Base-by-base conservation (phyloP, 2,329 filamentous ascomycete genomes). In the Neocatenulostroma microsporum region DNA sequence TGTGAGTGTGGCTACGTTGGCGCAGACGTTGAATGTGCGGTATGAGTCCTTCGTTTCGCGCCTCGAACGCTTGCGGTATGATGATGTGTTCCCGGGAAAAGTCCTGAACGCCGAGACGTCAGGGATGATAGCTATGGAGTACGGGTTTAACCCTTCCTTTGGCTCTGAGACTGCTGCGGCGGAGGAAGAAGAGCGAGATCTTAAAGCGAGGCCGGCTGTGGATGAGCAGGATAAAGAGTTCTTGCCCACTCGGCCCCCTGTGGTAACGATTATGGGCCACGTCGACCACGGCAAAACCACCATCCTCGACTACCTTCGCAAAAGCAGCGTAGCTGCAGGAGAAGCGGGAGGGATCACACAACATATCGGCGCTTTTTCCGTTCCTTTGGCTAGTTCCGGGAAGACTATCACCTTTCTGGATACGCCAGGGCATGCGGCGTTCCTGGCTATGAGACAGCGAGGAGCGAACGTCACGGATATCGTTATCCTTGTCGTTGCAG, bases 221-320 rank as follows among this genome's bases (percentile, higher is more conserved):
- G 55, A 36, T 41, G 54, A 36, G 7, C 78, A 79, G 51, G 84
- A 89, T 58, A 73, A 68, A 32, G 76, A 82, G 0, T 50, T 61
- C 11, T 62, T 95, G 6, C 86, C 87, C 2, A 62, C 68, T 21
- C 77, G 93, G 12, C 89, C 91, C 6, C 93, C 91, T 0, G 86
- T 98, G 23, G 88, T 98, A 25, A 96, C 93, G 0, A 98, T 98
- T 55, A 98, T 98, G 93, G 91, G 91, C 2, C 91, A 98, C 48
- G 91, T 98, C 51, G 93, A 98, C 58, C 91, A 98, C 60, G 91
- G 91, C 36, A 98, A 98, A 67, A 98, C 91, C 1, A 98, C 93
- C 0, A 79, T 98, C 27, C 70, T 98, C 8, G 91, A 98, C 58
- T 96, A 81, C 64, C 69, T 98, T 29, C 83, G 91, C 24, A 93